Percentiles rank a stretch among this genome's conserved stretches.
Conservation (phyloP, 805 yeast genomes). For the Debaryomyces prosopidis region DNA sequence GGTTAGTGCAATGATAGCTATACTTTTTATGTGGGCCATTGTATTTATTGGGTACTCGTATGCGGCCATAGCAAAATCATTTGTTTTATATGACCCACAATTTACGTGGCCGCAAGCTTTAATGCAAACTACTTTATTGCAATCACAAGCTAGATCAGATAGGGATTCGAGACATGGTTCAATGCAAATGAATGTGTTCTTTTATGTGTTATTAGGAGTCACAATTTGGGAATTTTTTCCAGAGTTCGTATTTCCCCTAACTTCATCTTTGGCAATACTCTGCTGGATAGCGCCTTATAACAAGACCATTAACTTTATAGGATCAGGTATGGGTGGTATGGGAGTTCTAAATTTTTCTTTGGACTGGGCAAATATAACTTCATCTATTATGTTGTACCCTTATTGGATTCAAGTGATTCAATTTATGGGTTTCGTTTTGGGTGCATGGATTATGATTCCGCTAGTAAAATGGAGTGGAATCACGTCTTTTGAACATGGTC, state of each 20-base stretch:
- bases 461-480: conserved; percentile 45
- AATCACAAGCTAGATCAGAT: conserved; percentile 24
- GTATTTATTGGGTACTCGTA: conserved; percentile 55
- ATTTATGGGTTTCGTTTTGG: conserved; percentile 44
- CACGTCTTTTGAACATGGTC: conserved; percentile 32
- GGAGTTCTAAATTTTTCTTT: conserved; percentile 49
- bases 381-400: conserved; percentile 50
- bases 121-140: conserved; percentile 51
- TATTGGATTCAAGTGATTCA: conserved; percentile 54
- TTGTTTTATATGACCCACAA: conserved; percentile 49
- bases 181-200: conserved; percentile 40
- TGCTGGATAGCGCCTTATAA: conserved; percentile 52
- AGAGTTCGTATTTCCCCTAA: conserved; percentile 48
- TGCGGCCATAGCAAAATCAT: conserved; percentile 49
- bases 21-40: conserved; percentile 51
- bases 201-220: conserved; percentile 30
- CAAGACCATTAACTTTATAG: conserved; percentile 41
- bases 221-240: conserved; percentile 52
- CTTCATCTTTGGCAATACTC: conserved; percentile 48
- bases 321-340: conserved; percentile 56
- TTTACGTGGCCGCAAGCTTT: conserved; percentile 52
- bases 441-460: conserved; percentile 53
- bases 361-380: conserved; percentile 56
- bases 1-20: conserved; percentile 37
- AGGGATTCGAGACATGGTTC: conserved; percentile 15